These are phyloP conservation scores for Acer saccharum DNA, from an alignment of 345 rosid genomes.

Conservation along the genomic window DNA sequence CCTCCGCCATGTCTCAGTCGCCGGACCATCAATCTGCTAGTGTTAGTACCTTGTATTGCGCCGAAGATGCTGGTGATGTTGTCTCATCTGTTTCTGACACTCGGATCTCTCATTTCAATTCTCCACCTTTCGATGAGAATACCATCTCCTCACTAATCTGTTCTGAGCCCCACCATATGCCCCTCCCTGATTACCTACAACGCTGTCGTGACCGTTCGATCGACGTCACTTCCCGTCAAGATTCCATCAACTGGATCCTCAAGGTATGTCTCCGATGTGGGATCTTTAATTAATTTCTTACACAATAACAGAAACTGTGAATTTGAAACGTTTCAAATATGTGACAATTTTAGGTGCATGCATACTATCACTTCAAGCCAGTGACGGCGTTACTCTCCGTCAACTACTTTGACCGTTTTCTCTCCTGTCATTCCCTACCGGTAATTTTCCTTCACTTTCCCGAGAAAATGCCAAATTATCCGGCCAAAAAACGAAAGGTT, in stretches of 20 bases:
- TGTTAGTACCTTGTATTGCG: slow-evolving; percentile 12
- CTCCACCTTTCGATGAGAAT: slow-evolving; percentile 29
- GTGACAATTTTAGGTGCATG: slow-evolving; percentile 54
- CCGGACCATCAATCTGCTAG: slow-evolving; percentile 22
- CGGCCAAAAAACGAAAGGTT: not conserved
- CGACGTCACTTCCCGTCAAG: slow-evolving; percentile 61
- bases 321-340: too few relatives aligned
- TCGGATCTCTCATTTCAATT: slow-evolving; percentile 24
- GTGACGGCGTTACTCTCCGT: slow-evolving; percentile 54
- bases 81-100: slow-evolving; percentile 24
- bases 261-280: slow-evolving; percentile 30
- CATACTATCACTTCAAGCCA: slow-evolving; percentile 47
- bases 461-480: slow-evolving; percentile 18
- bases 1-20: slow-evolving; percentile 12
- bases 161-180: slow-evolving; percentile 42
- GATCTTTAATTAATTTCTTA: not conserved
- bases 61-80: slow-evolving; percentile 34
- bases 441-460: slow-evolving; percentile 30
- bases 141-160: slow-evolving; percentile 33
- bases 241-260: slow-evolving; percentile 72
- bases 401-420: slow-evolving; percentile 70
- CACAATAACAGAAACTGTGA: too few relatives aligned
- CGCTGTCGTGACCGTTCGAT: slow-evolving; percentile 50
- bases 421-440: slow-evolving; percentile 48
- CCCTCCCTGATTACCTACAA: slow-evolving; percentile 39